Base-by-base conservation (phyloP, 176 grass and related monocot genomes). In the Zea mays region DNA sequence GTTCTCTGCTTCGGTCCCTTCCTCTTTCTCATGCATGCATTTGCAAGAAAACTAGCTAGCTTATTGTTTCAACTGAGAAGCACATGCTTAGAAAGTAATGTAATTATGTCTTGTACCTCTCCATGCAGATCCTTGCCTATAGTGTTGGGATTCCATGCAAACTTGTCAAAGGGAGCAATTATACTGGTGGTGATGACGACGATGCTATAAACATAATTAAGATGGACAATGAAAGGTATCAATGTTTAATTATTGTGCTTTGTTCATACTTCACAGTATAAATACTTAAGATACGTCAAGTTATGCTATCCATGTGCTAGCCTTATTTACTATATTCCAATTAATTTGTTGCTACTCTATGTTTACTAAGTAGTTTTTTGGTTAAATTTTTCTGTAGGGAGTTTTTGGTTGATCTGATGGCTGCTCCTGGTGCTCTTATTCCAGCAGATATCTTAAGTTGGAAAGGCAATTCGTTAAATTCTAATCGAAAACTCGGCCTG, bases 131-230 rank as follows among this genome's bases (percentile, higher is more conserved):
- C 80, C 90, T 99, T 85, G 92, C 92, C 13, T 92, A 99, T 84
- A 90, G 89, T 47, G 90, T 99, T 86, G 92, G 92, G 73, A 87
- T 99, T 92, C 89, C 86, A 68, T 99, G 96, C 85, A 99, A 90
- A 80, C 87, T 99, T 62, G 92, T 99, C 71, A 99, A 99, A 90
- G 92, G 96, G 67, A 99, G 96, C 80, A 91, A 99, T 85, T 99
- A 99, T 84, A 99, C 96, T 74, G 92, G 96, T 62, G 92, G 96
- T 52, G 84, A 90, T 56, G 90, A 99, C 62, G 92, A 99, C 59
- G 96, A 99, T 93, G 92, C 92, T 85, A 87, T 99, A 62, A 99
- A 94, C 84, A 99, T 99, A 85, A 92, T 99, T 81, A 99, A 99
- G 85, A 69, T 90, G 88, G 91, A 87, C n/a, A 79, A 91, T 76